These are phyloP conservation scores for Hyparrhenia diplandra DNA, from an alignment of 176 grass and related monocot species.

Conservation along the genomic window DNA sequence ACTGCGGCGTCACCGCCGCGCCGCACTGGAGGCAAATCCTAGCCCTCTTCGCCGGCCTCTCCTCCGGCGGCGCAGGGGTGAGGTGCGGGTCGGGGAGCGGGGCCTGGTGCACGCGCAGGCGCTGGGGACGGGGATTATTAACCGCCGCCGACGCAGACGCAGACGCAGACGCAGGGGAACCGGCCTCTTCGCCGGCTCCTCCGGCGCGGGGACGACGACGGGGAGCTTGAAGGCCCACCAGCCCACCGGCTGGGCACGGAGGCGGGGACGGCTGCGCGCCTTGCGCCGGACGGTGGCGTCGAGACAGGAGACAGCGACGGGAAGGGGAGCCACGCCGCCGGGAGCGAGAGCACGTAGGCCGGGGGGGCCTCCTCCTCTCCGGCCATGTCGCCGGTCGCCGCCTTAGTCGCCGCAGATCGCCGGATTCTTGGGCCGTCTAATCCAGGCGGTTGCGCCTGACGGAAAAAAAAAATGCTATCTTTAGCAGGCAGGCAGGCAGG, in stretches of 20 bases:
- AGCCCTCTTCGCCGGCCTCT: constrained; percentile 41
- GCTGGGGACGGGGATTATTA: background rate
- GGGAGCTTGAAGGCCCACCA: constrained; percentile 44
- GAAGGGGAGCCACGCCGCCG: background rate
- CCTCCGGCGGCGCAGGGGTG: background rate
- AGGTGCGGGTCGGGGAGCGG: background rate
- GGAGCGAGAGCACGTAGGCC: constrained; percentile 14
- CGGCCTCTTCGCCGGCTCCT: background rate
- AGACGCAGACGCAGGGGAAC: background rate
- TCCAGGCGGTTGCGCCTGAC: constrained; percentile 39
- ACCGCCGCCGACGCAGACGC: no score
- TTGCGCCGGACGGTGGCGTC: constrained; percentile 39
- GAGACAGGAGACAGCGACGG: constrained; percentile 2
- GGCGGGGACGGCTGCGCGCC: constrained; percentile 41
- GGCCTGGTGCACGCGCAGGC: background rate
- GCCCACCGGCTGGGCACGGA: constrained; percentile 15
- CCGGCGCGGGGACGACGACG: background rate
- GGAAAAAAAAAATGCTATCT: constrained; percentile 47
- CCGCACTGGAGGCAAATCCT: constrained; percentile 65
- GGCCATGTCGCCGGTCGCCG: constrained; percentile 16
- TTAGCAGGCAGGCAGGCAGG: constrained; percentile 35
- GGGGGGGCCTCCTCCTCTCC: background rate
- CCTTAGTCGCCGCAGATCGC: constrained; percentile 3
- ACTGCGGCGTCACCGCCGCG: constrained; percentile 65
- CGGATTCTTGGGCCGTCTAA: constrained; percentile 40